Base-by-base conservation (phyloP, 1,139 yeast genomes). In the Pichia sp. region DNA sequence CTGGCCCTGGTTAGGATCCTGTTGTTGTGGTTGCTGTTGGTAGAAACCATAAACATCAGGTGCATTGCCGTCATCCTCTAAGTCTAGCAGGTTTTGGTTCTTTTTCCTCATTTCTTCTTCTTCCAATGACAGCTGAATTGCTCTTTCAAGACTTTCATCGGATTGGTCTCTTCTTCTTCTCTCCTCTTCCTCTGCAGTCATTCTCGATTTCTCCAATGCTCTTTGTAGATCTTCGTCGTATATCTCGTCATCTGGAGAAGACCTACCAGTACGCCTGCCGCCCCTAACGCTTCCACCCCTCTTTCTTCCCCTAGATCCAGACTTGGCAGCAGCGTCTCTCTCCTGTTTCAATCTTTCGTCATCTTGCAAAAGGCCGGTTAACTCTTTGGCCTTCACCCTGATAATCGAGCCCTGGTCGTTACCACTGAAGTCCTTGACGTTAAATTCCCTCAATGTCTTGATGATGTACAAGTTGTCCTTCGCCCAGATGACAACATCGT, bases 401-500 rank as follows among this genome's bases (percentile, higher is more conserved):
- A 93, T 82, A 54, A 90, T 81, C 8, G 90, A 88, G 19, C 99
- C 99, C 64, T 90, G 96, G 70, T 95, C 99, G 48, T 77, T 75
- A 53, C 90, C 92, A 13, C 74, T 67, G 55, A 89, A 96, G 67
- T 93, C 98, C 51, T 81, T 78, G 67, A 86, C 89, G 61, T 86
- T 87, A 69, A 95, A 93, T 69, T 95, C 99, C 57, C 97, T 80
- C 63, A 93, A 77, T 0, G 98, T 92, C 73, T 92, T 92, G 68
- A 93, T 84, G 57, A 93, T 80, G 71, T 90, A 93, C 52, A 93
- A 72, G 69, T 93, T 93, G 69, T 90, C 97, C 69, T 85, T 87
- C 57, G 95, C 85, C 99, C 99, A 93, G 53, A 86, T 75, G 8
- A 93, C 97, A 66, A 95, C 95, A 64, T 88, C 87, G 63, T 92